Evolutionary conservation across 495 filamentous ascomycete species (phyloP).

Genomic region (Penicillium dipodomyicola): DNA sequence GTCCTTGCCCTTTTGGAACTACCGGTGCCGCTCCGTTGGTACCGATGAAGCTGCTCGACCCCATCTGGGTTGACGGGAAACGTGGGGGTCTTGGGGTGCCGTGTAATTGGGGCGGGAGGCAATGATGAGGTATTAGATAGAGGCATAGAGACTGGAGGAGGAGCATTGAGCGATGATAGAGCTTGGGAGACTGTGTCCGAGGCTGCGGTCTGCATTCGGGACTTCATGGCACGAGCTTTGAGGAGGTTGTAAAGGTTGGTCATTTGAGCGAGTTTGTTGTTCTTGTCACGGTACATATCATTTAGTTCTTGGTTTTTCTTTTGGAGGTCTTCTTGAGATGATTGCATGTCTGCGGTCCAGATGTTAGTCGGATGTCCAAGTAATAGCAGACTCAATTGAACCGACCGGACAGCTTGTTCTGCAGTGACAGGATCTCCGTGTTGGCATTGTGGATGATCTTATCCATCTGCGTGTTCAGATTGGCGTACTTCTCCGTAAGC

Average conservation of each 20-base stretch:
- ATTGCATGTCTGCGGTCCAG: slow-evolving; percentile 55
- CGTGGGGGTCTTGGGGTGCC: slow-evolving; percentile 28
- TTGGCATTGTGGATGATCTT: slow-evolving; percentile 81
- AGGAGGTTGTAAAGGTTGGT: slow-evolving; percentile 83
- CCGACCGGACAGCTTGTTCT: slow-evolving; percentile 57
- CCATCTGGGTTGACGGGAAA: slow-evolving; percentile 38
- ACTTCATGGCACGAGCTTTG: slow-evolving; percentile 68
- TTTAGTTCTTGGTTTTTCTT: slow-evolving; percentile 75
- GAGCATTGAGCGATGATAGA: slow-evolving; percentile 33
- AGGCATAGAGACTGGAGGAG: slow-evolving; percentile 13
- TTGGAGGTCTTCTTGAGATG: slow-evolving; percentile 63
- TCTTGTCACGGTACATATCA: slow-evolving; percentile 69
- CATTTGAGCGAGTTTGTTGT: slow-evolving; percentile 68
- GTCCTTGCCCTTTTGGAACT: slow-evolving; percentile 35
- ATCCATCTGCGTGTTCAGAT: slow-evolving; percentile 69
- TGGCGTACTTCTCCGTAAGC: slow-evolving; percentile 70
- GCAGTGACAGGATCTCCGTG: slow-evolving; percentile 66
- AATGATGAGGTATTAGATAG: not conserved
- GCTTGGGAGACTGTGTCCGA: slow-evolving; percentile 62
- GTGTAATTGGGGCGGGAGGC: slow-evolving; percentile 2
- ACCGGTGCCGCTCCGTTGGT: slow-evolving; percentile 50
- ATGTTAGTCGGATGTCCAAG: slow-evolving; percentile 6
- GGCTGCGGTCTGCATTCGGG: slow-evolving; percentile 68
- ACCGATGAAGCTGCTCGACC: slow-evolving; percentile 44
- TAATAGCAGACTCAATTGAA: slow-evolving; percentile 2